Conservation (phyloP, 2,329 filamentous ascomycete species). For the Xylariaceae sp. region DNA sequence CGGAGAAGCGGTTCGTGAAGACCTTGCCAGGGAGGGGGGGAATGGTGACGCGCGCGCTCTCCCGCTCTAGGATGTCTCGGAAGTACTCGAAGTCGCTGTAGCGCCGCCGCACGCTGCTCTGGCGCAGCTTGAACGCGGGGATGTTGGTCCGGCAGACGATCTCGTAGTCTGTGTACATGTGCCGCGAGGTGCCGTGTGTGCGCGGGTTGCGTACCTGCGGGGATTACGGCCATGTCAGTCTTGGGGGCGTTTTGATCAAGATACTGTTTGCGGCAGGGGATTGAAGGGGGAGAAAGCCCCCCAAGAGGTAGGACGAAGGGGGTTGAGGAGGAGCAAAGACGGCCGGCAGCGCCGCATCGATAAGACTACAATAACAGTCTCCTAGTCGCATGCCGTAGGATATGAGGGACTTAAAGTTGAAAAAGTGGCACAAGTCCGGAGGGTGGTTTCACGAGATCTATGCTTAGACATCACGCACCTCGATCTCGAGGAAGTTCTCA, state of each 20-base stretch:
- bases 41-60: conserved; percentile 92
- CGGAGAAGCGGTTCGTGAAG: conserved; percentile 96
- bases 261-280: no score
- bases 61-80: conserved; percentile 95
- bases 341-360: no score
- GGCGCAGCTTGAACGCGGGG: conserved; percentile 94
- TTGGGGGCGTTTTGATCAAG: neutral
- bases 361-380: no score
- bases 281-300: no score
- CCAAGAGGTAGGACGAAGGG: no score
- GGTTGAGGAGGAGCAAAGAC: no score
- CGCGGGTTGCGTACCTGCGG: conserved; percentile 86
- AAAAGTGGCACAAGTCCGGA: no score
- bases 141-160: conserved; percentile 98
- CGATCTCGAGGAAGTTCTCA: conserved; percentile 98
- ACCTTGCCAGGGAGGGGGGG: conserved; percentile 96
- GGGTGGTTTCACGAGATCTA: neutral
- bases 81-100: conserved; percentile 99
- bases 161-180: conserved; percentile 99
- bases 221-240: conserved; percentile 1
- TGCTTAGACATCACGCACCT: conserved; percentile 60
- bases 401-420: no score
- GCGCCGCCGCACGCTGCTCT: conserved; percentile 84
- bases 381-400: no score
- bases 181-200: conserved; percentile 90